Evolutionary conservation across 192 early-diverging fungal species (phyloP), one percentile per base, ranked within the genome.

Genomic region (Phlyctochytrium bullatum): DNA sequence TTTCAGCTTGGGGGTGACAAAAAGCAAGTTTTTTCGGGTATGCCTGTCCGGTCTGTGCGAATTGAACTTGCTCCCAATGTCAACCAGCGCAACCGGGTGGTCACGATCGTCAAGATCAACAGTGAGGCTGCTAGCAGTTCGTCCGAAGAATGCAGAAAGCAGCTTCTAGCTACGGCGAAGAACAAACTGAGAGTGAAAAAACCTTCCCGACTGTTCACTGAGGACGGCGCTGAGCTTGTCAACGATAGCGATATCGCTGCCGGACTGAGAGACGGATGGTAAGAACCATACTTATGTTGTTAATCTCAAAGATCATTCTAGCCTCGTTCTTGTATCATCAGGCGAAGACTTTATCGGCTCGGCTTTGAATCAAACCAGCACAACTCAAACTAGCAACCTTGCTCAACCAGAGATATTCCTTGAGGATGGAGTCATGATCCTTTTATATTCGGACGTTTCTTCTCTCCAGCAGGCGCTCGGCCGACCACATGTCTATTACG

Each of bases 401-500:
- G 47, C 29, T 47, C 28, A 0, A 25, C 34, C 1, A 34, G 36
- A 64, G 4, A 20, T 24, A 20, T 14, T 47, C 32, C 14, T 47
- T 36, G 20, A 34, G 20, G 20, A 10, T 34, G 60, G 35, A 35
- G 32, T 77, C 3, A 51, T 83, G 14, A 70, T 75, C 24, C 61
- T 80, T 12, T 14, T 67, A 14, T 84, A 78, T 36, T 6, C n/a
- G 1, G 54, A 40, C 57, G 32, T 71, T 0, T 20, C 3, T 6
- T n/a, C 34, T n/a, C 67, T 85, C n/a, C 35, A 65, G 29, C 30
- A 58, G 0, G 68, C 66, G 1, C 62, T 85, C 14, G 40, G 51
- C 28, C 74, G 81, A 34, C 75, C 81, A 20, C 80, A 85, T 60
- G 53, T 77, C 16, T 57, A 3, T 20, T 85, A 83, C 53, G 83